phyloP scores from a whole-genome alignment of 1,139 yeast genomes.

The Candida mesenterica region DNA sequence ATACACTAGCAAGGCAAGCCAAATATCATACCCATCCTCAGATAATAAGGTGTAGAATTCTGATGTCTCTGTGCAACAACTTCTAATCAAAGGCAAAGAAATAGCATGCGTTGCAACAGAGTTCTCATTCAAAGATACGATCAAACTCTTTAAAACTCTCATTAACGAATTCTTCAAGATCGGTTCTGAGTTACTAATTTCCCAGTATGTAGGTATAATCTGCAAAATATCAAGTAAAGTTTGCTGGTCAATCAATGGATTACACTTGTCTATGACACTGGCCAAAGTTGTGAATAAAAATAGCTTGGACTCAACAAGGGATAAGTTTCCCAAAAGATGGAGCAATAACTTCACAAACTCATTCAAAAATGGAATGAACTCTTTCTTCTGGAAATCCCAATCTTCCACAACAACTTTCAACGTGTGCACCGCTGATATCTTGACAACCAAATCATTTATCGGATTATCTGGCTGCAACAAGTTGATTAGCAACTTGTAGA shows the following conservation, averaged over 20 bases:
- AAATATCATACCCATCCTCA: constrained; percentile 87
- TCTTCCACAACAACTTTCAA: constrained; percentile 71
- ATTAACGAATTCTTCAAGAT: constrained; percentile 71
- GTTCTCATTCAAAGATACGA: constrained; percentile 60
- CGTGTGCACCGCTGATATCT: constrained; percentile 72
- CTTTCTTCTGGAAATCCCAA: constrained; percentile 75
- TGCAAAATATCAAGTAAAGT: constrained; percentile 54
- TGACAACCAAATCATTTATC: constrained; percentile 70
- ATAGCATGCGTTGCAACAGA: constrained; percentile 61
- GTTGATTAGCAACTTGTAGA: constrained; percentile 54
- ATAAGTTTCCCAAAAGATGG: constrained; percentile 45
- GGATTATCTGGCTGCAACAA: constrained; percentile 43
- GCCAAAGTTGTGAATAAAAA: constrained; percentile 67
- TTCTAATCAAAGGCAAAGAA: constrained; percentile 63
- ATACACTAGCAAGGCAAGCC: constrained; percentile 71
- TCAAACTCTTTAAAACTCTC: constrained; percentile 65
- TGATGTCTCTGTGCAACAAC: constrained; percentile 61
- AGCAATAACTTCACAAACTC: constrained; percentile 51
- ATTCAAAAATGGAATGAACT: constrained; percentile 64
- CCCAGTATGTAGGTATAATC: constrained; percentile 77
- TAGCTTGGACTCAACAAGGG: constrained; percentile 70
- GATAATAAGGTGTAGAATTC: constrained; percentile 61
- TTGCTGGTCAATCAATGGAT: constrained; percentile 54
- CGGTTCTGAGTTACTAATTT: constrained; percentile 52
- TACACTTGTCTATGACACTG: constrained; percentile 61